These are phyloP conservation scores for Botrytis byssoidea DNA, from an alignment of 2,329 filamentous ascomycete species.

Conservation along the genomic window DNA sequence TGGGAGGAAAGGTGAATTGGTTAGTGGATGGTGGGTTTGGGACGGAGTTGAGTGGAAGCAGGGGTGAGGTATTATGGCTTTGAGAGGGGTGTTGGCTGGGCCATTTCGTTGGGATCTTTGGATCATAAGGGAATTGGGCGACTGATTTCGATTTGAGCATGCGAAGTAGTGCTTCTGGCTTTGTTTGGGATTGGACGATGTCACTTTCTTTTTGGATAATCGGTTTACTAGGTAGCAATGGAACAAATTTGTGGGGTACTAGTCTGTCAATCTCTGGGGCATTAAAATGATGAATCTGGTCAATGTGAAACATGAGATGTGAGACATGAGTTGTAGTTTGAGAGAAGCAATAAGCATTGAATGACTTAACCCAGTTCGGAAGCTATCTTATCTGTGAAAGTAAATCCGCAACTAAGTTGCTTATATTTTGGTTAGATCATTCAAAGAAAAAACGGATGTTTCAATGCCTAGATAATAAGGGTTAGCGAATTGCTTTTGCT, in stretches of 20 bases:
- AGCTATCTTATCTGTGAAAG: background rate
- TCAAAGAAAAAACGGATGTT: conserved; percentile 15
- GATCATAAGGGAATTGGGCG: too few relatives aligned
- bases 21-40: background rate
- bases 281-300: background rate
- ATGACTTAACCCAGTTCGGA: background rate
- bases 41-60: background rate
- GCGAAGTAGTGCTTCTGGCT: background rate
- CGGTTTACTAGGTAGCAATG: background rate
- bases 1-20: background rate
- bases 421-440: background rate
- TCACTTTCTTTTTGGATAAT: background rate
- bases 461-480: conserved; percentile 8
- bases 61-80: background rate
- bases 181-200: background rate
- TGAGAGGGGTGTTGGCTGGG: too few relatives aligned
- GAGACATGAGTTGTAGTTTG: background rate
- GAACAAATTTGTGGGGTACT: background rate
- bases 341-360: background rate
- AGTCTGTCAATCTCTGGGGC: background rate
- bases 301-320: background rate
- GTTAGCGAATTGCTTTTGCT: background rate
- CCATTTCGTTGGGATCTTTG: background rate
- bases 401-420: background rate
- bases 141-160: background rate